These are phyloP conservation scores for Raddia distichophylla DNA, from an alignment of 176 grass and related monocot genomes.

Conservation along the genomic window DNA sequence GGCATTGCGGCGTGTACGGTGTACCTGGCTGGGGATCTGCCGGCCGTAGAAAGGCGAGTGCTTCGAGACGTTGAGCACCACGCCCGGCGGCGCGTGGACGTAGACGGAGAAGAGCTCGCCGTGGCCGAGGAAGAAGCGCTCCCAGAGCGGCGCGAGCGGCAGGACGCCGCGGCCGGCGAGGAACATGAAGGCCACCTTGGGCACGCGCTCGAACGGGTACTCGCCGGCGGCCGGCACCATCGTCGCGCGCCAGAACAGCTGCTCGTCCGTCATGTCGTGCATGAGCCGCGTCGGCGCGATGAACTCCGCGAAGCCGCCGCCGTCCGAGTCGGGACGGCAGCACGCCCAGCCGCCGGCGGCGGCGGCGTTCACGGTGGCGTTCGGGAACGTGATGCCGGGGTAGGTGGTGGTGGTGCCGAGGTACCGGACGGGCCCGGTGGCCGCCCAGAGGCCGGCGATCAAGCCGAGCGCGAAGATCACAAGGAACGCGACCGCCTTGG, in stretches of 20 bases:
- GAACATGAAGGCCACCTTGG: constrained; percentile 91
- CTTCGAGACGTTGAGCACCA: constrained; percentile 54
- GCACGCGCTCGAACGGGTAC: constrained; percentile 72
- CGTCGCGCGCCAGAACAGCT: constrained; percentile 85
- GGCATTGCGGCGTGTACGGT: constrained; percentile 42
- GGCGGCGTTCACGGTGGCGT: constrained; percentile 9
- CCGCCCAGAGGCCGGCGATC: constrained; percentile 61
- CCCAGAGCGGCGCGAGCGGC: constrained; percentile 77
- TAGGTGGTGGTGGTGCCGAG: not conserved
- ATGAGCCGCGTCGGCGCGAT: constrained; percentile 64
- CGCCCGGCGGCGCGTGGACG: constrained; percentile 66
- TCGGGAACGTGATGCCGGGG: constrained; percentile 38
- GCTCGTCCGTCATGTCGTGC: constrained; percentile 80
- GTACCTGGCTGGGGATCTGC: constrained; percentile 87
- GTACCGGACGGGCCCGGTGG: constrained; percentile 37
- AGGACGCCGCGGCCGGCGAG: constrained; percentile 58
- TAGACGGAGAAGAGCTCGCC: constrained; percentile 70
- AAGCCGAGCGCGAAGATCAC: constrained; percentile 69
- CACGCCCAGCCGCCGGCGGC: not conserved
- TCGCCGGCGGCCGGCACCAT: constrained; percentile 56
- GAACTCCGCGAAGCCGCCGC: constrained; percentile 53
- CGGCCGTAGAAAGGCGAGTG: constrained; percentile 72
- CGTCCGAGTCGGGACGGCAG: constrained; percentile 16
- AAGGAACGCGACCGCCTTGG: constrained; percentile 55
- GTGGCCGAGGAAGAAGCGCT: constrained; percentile 82